Evolutionary conservation across 2,329 filamentous ascomycete species (phyloP), one percentile per base, ranked within the genome.

Genomic region (Aurifilum marmelostoma): DNA sequence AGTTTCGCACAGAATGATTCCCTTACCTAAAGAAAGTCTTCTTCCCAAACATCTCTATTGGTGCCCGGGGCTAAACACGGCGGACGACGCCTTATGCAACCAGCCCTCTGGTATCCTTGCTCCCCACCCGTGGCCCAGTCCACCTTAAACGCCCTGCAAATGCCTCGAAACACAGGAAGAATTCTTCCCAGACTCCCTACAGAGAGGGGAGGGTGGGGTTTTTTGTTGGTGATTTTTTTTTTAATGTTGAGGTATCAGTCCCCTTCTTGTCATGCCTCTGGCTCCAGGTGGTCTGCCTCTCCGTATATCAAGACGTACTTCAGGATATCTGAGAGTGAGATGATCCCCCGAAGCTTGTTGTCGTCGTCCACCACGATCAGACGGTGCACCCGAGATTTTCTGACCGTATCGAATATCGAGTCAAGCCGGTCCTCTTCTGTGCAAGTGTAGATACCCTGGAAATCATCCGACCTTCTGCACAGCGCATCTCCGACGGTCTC

Each of bases 381-480:
- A 72, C 96, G 88, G 80, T 99, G 96, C 37, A 99, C 95, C 71
- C 97, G 88, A 60, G 94, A 97, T 81, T 95, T 97, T 73, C 95
- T 92, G 74, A 99, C 92, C 0, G 96, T 98, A 79, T 97, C 94
- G 78, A 98, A 98, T 74, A 99, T 96, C 14, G 94, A 95, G 78
- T 97, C 95, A 63, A 99, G 87, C 67, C 94, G 90, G 80, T 99
- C 96, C 71, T 97, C 91, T 72, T 96, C 87, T 60, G 91, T 93
- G 83, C 96, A 99, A 0, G 95, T 98, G 80, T 97, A 98, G 72
- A 99, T 98, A 58, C 97, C 96, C 0, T 94, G 91, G 76, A 97
- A 97, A 74, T 97, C 95, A 65, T 97, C 92, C 16, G 93, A 89
- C 71, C 95, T 88, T 79, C 92, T 97, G 75, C 93, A 90, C 67